Evolutionary conservation across 208 protist genomes (phyloP).

Genomic region (Trypanosoma brucei): DNA sequence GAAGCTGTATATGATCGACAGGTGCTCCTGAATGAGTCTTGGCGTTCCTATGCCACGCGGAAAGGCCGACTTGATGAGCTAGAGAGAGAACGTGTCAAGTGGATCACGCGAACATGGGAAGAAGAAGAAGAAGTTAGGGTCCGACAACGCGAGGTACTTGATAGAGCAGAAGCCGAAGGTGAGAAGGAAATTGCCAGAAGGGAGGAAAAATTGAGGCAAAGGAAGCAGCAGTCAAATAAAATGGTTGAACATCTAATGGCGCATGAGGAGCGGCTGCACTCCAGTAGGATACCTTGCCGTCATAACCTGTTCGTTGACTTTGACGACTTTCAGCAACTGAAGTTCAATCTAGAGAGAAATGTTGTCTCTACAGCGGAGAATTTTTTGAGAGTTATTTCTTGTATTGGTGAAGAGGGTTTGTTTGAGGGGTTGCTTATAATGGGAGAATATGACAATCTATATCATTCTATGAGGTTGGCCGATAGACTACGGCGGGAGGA

Average conservation of each 20-base stretch:
- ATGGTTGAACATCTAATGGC: conserved; percentile 39
- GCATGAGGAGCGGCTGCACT: conserved; percentile 18
- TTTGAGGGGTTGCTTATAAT: conserved; percentile 9
- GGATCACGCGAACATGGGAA: conserved; percentile 77
- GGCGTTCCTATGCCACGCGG: conserved; percentile 40
- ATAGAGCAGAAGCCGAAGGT: conserved; percentile 10
- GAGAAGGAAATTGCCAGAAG: conserved; percentile 20
- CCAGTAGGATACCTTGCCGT: conserved; percentile 17
- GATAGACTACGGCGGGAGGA: conserved; percentile 26
- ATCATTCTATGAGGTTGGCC: conserved; percentile 2
- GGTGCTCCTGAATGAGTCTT: conserved; percentile 59
- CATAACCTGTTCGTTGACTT: conserved; percentile 68
- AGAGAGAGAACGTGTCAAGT: conserved; percentile 51
- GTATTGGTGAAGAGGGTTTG: conserved; percentile 22
- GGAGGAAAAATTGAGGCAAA: conserved; percentile 1
- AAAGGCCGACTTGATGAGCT: conserved; percentile 15
- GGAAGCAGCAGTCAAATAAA: conserved; percentile 20
- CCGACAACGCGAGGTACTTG: conserved; percentile 30
- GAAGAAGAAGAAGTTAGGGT: conserved; percentile 40
- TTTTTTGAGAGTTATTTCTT: conserved; percentile 29
- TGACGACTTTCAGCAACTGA: conserved; percentile 42
- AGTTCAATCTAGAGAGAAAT: conserved; percentile 33
- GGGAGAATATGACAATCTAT: conserved; percentile 8
- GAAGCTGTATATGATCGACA: conserved; percentile 61
- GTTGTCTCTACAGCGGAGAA: conserved; percentile 35